Percentiles rank a stretch among this genome's conserved stretches.
These are phyloP conservation scores for Syzygium jambos DNA, from an alignment of 345 rosid genomes.

Conservation along the genomic window DNA sequence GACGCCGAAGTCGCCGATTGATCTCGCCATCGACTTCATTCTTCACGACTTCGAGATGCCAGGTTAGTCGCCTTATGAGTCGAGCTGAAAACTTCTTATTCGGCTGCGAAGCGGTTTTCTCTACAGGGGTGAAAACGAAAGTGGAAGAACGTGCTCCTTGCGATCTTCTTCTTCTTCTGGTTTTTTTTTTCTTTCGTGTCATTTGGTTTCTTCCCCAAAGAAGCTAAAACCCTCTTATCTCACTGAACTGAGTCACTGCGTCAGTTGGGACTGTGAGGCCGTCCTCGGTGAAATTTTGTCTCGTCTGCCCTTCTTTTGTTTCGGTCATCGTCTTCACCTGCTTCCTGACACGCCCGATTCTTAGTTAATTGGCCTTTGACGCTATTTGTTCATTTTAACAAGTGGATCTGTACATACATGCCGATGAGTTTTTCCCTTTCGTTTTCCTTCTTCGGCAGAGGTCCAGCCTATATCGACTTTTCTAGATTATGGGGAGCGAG, in stretches of 20 bases:
- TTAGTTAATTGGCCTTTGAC: too few species aligned
- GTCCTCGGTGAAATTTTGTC: too few species aligned
- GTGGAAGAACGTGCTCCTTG: neutral
- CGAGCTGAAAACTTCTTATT: neutral
- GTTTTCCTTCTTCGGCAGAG: conserved; percentile 27
- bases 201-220: neutral
- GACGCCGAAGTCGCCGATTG: conserved; percentile 79
- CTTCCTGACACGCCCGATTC: too few species aligned
- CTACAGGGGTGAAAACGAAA: neutral
- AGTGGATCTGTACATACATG: too few species aligned
- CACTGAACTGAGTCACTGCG: too few species aligned
- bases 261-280: too few species aligned
- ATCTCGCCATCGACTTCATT: conserved; percentile 97
- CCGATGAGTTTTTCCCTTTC: too few species aligned
- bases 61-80: conserved; percentile 29
- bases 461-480: conserved; percentile 97
- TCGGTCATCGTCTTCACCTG: too few species aligned
- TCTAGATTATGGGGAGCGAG: conserved; percentile 83
- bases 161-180: neutral
- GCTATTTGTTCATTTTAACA: too few species aligned
- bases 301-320: too few species aligned
- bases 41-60: conserved; percentile 99
- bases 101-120: neutral
- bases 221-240: neutral
- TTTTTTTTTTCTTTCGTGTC: neutral